These are phyloP conservation scores for Trypanosoma avium DNA, from an alignment of 208 protist genomes.

Conservation along the genomic window DNA sequence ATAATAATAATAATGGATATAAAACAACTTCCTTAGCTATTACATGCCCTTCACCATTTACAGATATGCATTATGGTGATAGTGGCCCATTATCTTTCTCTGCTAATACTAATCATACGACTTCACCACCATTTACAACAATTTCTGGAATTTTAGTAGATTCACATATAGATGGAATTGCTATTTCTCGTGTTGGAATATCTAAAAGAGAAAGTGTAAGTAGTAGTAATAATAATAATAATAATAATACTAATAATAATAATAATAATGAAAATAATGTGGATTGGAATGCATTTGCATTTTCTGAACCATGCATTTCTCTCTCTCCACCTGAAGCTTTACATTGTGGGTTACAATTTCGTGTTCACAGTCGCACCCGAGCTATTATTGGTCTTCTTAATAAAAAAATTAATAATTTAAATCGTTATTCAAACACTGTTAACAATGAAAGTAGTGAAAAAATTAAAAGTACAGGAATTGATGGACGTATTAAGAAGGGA, in stretches of 20 bases:
- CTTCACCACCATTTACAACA: neutral
- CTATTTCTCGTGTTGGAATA: conserved; percentile 13
- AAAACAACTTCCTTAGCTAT: neutral
- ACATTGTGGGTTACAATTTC: conserved; percentile 5
- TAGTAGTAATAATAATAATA: neutral
- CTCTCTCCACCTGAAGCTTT: neutral
- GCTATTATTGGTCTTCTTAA: conserved; percentile 1
- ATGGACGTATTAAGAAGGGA: neutral
- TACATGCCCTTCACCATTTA: conserved; percentile 4
- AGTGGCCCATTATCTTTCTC: neutral
- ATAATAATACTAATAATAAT: neutral
- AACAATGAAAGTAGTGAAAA: neutral
- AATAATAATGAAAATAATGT: neutral
- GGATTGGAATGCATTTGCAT: conserved; percentile 5
- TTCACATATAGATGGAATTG: conserved; percentile 2
- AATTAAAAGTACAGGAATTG: neutral
- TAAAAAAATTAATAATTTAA: neutral
- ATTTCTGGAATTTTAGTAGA: conserved; percentile 8
- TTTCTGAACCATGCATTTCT: conserved; percentile 7
- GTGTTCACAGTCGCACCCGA: neutral
- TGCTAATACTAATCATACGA: neutral
- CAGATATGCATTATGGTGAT: neutral
- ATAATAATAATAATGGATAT: neutral
- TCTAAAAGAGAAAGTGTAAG: too few relatives aligned
- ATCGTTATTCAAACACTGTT: too few relatives aligned